phyloP scores from a whole-genome alignment of 192 early-diverging fungal species.

The Kappamyces sp. region DNA sequence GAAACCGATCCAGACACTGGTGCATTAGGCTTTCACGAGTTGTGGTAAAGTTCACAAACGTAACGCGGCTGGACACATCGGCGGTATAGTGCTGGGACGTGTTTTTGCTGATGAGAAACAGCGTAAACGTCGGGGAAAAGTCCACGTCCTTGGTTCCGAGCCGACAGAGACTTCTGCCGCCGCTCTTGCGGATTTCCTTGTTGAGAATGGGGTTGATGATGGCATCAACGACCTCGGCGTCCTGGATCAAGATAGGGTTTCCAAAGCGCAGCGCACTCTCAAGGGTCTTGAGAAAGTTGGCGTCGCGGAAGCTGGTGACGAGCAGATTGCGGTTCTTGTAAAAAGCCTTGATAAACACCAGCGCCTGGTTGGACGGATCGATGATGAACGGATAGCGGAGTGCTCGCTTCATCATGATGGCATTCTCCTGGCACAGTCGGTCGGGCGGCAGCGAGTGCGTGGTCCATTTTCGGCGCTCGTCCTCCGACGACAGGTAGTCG shows the following conservation, averaged over 20 bases:
- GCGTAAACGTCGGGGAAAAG: conserved; percentile 94
- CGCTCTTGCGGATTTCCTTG: conserved; percentile 91
- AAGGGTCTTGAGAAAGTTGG: conserved; percentile 92
- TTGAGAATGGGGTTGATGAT: conserved; percentile 98
- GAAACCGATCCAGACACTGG: conserved; percentile 94
- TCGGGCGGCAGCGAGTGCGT: conserved; percentile 78
- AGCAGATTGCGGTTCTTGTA: conserved; percentile 84
- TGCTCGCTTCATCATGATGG: conserved; percentile 91
- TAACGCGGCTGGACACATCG: conserved; percentile 93
- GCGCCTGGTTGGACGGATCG: conserved; percentile 93
- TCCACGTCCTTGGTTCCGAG: conserved; percentile 98
- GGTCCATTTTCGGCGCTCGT: conserved; percentile 89
- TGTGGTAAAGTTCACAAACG: conserved; percentile 99
- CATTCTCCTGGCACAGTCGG: conserved; percentile 95
- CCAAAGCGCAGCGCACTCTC: conserved; percentile 98
- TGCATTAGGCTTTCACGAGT: conserved; percentile 93
- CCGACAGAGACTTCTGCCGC: conserved; percentile 90
- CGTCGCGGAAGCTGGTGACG: conserved; percentile 95
- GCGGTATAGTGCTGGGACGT: conserved; percentile 91
- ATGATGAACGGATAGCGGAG: conserved; percentile 97
- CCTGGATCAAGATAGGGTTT: conserved; percentile 93
- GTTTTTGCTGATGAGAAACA: conserved; percentile 93
- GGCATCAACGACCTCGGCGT: conserved; percentile 95
- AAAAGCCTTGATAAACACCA: conserved; percentile 77
- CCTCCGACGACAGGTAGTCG: conserved; percentile 87